These are phyloP conservation scores for Zoysia matrella DNA, from an alignment of 202 grass and related monocot species.

Conservation along the genomic window DNA sequence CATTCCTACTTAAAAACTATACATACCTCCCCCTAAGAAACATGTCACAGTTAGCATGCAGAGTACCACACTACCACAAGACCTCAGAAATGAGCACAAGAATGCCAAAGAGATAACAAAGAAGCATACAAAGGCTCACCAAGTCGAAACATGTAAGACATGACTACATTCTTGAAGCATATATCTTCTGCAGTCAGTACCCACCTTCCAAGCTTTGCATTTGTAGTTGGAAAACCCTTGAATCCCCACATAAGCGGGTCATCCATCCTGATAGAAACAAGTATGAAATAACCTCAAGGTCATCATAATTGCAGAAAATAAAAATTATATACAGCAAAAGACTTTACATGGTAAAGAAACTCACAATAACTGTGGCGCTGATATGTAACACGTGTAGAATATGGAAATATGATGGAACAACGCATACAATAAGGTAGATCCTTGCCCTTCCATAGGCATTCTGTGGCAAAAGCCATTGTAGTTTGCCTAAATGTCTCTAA, in stretches of 20 bases:
- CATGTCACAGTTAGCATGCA: background rate
- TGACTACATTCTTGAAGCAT: slow-evolving; percentile 85
- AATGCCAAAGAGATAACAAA: slow-evolving; percentile 7
- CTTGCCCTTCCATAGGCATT: background rate
- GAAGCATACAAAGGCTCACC: slow-evolving; percentile 50
- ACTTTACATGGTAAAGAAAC: background rate
- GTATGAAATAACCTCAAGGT: slow-evolving; percentile 14
- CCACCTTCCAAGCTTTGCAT: slow-evolving; percentile 78
- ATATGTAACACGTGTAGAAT: slow-evolving; percentile 8
- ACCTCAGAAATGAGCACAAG: background rate
- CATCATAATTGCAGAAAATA: background rate
- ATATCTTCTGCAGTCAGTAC: slow-evolving; percentile 91
- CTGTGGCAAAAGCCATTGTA: background rate
- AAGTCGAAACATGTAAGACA: slow-evolving; percentile 86
- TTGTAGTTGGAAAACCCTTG: slow-evolving; percentile 77
- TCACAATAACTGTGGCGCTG: background rate
- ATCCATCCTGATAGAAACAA: slow-evolving; percentile 74
- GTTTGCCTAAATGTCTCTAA: background rate
- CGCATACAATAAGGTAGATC: background rate
- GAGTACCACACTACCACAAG: background rate
- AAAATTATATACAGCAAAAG: slow-evolving; percentile 10
- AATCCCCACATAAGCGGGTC: slow-evolving; percentile 96
- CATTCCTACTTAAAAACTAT: too few species aligned
- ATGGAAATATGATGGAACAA: background rate
- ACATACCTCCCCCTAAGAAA: background rate